phyloP scores from a whole-genome alignment of 192 early-diverging fungal species.

The Ambispora gerdemannii region DNA sequence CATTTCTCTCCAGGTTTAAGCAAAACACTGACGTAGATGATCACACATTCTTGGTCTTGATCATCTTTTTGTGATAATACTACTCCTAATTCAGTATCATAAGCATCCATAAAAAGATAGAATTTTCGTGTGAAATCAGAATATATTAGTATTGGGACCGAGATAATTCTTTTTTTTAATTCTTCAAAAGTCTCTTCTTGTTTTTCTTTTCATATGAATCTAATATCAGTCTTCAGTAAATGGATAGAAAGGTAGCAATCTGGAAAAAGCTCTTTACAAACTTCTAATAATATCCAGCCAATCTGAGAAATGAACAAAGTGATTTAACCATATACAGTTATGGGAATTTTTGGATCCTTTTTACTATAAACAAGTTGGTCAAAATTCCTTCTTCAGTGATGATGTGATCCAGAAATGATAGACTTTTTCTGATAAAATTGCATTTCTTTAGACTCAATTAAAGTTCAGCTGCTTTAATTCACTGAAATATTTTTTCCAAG shows the following conservation, averaged over 20 bases:
- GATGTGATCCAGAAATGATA: too few relatives aligned
- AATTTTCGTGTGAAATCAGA: background rate
- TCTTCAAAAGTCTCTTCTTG: background rate
- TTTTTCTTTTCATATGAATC: background rate
- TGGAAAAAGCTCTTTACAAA: too few relatives aligned
- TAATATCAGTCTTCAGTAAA: slow-evolving; percentile 11
- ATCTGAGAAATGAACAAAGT: too few relatives aligned
- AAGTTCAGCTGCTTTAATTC: too few relatives aligned
- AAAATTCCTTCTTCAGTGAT: too few relatives aligned
- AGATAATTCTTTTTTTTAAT: background rate
- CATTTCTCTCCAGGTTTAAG: slow-evolving; percentile 19
- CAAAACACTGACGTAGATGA: slow-evolving; percentile 4
- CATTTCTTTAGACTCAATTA: too few relatives aligned
- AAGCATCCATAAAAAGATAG: background rate
- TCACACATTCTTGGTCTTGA: background rate
- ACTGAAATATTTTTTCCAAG: too few relatives aligned
- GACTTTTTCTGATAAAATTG: too few relatives aligned
- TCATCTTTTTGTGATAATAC: background rate
- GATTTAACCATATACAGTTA: too few relatives aligned
- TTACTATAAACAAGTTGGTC: too few relatives aligned
- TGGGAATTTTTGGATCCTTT: too few relatives aligned
- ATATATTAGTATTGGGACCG: background rate
- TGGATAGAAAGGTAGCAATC: slow-evolving; percentile 17
- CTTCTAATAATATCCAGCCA: too few relatives aligned
- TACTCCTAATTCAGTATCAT: background rate